Percentiles rank a stretch among this genome's conserved stretches.
phyloP scores from a whole-genome alignment of 768 basidiomycete genomes.

The Lentinula boryana region DNA sequence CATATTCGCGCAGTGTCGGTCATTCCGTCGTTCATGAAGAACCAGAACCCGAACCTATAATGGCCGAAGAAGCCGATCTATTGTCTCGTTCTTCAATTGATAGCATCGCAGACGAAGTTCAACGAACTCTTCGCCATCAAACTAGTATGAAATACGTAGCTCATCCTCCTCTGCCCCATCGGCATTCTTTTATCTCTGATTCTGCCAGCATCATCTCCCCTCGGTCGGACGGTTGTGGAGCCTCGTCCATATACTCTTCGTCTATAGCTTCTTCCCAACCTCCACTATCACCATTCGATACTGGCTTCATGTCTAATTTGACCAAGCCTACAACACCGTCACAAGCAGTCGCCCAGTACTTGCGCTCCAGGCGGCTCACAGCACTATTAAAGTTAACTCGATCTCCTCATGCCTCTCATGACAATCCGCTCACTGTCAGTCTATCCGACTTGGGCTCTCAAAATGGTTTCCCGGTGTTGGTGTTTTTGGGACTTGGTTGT shows the following conservation, averaged over 20 bases:
- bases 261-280: slow-evolving; percentile 41
- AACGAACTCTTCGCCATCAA: slow-evolving; percentile 62
- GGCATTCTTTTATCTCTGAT: slow-evolving; percentile 53
- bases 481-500: slow-evolving; percentile 91
- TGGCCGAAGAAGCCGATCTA: slow-evolving; percentile 52
- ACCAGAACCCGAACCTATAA: slow-evolving; percentile 41
- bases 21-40: slow-evolving; percentile 46
- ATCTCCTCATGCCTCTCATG: slow-evolving; percentile 71
- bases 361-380: slow-evolving; percentile 83
- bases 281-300: slow-evolving; percentile 43
- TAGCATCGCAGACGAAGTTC: slow-evolving; percentile 81
- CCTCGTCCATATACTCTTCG: slow-evolving; percentile 45
- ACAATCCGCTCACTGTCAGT: slow-evolving; percentile 76
- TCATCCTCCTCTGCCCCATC: slow-evolving; percentile 38
- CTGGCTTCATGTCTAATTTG: slow-evolving; percentile 30
- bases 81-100: slow-evolving; percentile 82
- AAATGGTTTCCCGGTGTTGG: slow-evolving; percentile 80
- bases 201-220: slow-evolving; percentile 48
- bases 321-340: slow-evolving; percentile 42
- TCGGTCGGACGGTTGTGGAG: slow-evolving; percentile 45
- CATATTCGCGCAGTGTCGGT: slow-evolving; percentile 34
- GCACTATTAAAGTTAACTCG: slow-evolving; percentile 75
- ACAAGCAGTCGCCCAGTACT: slow-evolving; percentile 78
- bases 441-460: slow-evolving; percentile 89
- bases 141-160: slow-evolving; percentile 30